phyloP scores from a whole-genome alignment of 768 basidiomycete genomes.

The Lyophyllum shimeji region DNA sequence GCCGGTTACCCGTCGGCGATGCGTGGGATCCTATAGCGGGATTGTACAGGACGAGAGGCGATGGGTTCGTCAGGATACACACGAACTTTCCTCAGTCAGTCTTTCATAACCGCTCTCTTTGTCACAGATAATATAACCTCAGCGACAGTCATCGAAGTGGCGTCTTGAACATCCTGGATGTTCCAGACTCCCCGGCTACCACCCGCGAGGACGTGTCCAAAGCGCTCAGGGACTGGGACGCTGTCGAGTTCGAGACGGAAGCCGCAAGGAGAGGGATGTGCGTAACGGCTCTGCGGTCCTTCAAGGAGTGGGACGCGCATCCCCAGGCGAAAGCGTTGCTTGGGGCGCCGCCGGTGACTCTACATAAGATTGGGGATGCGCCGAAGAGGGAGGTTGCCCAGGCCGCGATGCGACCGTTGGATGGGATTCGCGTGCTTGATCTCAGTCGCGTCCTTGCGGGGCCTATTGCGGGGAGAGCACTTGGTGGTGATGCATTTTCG shows the following conservation, averaged over 20 bases:
- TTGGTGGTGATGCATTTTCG: slow-evolving; percentile 42
- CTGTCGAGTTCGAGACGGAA: slow-evolving; percentile 46
- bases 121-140: not conserved
- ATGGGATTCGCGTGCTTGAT: slow-evolving; percentile 56
- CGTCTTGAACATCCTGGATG: slow-evolving; percentile 43
- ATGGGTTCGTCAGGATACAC: slow-evolving; percentile 52
- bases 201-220: slow-evolving; percentile 36
- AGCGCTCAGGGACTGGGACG: slow-evolving; percentile 40
- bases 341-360: slow-evolving; percentile 39
- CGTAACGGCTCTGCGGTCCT: slow-evolving; percentile 48
- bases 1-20: slow-evolving; percentile 25
- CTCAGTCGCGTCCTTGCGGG: slow-evolving; percentile 60
- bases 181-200: slow-evolving; percentile 27
- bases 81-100: slow-evolving; percentile 66
- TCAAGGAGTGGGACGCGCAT: slow-evolving; percentile 48
- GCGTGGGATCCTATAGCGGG: slow-evolving; percentile 54
- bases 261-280: slow-evolving; percentile 47
- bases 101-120: not conserved
- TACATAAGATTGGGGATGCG: slow-evolving; percentile 49
- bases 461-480: slow-evolving; percentile 52
- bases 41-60: slow-evolving; percentile 51
- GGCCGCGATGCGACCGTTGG: slow-evolving; percentile 33
- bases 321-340: slow-evolving; percentile 43
- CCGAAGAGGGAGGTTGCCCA: slow-evolving; percentile 28
- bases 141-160: slow-evolving; percentile 47